Evolutionary conservation across 805 yeast species (phyloP), one percentile per base, ranked within the genome.

Genomic region (Torulaspora indica): DNA sequence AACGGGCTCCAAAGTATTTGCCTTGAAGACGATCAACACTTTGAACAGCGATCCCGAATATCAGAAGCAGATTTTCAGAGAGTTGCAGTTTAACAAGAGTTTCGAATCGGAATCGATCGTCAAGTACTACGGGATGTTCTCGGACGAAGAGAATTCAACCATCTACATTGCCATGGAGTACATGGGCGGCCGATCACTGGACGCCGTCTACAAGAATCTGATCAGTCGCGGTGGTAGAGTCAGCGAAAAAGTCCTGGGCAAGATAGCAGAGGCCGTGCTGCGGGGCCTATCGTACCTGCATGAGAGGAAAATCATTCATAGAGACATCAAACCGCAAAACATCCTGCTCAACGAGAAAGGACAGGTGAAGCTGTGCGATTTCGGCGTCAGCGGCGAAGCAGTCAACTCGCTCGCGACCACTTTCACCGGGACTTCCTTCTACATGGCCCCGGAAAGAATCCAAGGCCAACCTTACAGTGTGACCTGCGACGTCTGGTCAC

Each of bases 371-470:
- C 70, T 93, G 41, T 91, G 98, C 68, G 98, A 93, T 68, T 93
- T 93, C 69, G 98, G 98, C 15, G 98, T 93, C 22, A 83, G 95
- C 60, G 98, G 98, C 8, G 96, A 88, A 59, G 96, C 93, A 14
- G 96, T 91, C 25, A 85, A 93, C 64, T 88, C 96, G 0, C 71
- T 93, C 37, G 98, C 98, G 1, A 87, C 96, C 1, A 93, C 98
- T 0, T 93, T 90, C 60, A 93, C 96, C 0, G 98, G 98, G 2
- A 93, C 98, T 0, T 90, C 95, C 8, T 91, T 87, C 62, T 93
- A 93, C 65, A 93, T 93, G 98, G 98, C 98, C 0, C 98, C 98
- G 0, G 98, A 93, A 65, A 75, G 98, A 55, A 91, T 93, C 40
- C 86, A 86, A 69, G 97, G 96, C 23, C 91, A 88, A 59, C 93